Conservation (phyloP, 768 basidiomycete species). For the Boletus patriciae region DNA sequence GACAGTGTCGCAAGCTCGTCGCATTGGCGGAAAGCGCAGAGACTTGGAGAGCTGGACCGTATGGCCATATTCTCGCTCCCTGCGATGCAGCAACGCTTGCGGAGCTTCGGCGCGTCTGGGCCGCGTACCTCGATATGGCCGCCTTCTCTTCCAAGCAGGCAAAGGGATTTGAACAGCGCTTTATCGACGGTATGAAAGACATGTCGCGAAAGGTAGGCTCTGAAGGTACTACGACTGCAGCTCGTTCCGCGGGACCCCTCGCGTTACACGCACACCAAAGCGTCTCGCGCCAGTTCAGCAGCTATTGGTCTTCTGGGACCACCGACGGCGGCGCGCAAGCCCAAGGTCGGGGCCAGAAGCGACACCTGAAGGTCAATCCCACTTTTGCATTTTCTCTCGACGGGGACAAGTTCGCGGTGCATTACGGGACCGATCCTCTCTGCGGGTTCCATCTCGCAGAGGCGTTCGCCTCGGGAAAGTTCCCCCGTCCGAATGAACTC, state of each 20-base stretch:
- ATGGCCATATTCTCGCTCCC: slow-evolving; percentile 21
- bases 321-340: slow-evolving; percentile 6
- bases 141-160: slow-evolving; percentile 4
- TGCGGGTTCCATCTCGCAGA: slow-evolving; percentile 34
- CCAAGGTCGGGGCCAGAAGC: not conserved
- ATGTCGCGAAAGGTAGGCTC: not conserved
- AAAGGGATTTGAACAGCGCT: slow-evolving; percentile 11
- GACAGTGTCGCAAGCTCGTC: slow-evolving; percentile 30
- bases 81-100: slow-evolving; percentile 24
- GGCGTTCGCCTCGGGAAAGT: slow-evolving; percentile 14
- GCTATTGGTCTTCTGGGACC: slow-evolving; percentile 25
- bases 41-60: slow-evolving; percentile 27
- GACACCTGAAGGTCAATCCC: slow-evolving; percentile 21
- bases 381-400: slow-evolving; percentile 31
- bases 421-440: slow-evolving; percentile 32
- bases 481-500: not conserved
- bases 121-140: slow-evolving; percentile 14
- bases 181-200: slow-evolving; percentile 11
- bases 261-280: not conserved
- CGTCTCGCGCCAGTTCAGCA: slow-evolving; percentile 16
- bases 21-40: slow-evolving; percentile 14
- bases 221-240: slow-evolving; percentile 4
- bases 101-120: slow-evolving; percentile 23
- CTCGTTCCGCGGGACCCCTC: slow-evolving; percentile 32
- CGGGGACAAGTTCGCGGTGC: slow-evolving; percentile 26